Evolutionary conservation across 2,329 filamentous ascomycete species (phyloP).

Genomic region (Ceratocystis diversiconidia): DNA sequence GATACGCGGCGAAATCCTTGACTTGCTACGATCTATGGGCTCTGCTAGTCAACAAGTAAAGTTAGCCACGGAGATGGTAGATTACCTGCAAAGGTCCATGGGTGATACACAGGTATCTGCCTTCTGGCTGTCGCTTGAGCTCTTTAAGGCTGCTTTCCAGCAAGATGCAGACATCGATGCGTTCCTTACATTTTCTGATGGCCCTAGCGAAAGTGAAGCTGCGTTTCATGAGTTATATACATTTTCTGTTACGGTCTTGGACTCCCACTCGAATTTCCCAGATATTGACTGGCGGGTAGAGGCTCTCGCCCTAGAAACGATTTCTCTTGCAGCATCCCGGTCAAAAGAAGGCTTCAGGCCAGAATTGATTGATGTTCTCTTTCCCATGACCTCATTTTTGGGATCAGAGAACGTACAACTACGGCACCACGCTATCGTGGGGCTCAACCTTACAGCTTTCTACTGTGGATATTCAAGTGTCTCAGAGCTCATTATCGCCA

Average conservation of each 20-base stretch:
- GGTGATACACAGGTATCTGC: conserved; percentile 50
- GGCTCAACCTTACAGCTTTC: conserved; percentile 63
- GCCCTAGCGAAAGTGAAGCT: conserved; percentile 30
- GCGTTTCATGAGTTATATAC: conserved; percentile 53
- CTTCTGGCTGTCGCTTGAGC: conserved; percentile 67
- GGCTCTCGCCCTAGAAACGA: conserved; percentile 66
- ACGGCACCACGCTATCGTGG: conserved; percentile 67
- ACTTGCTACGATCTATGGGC: conserved; percentile 43
- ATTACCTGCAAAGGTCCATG: conserved; percentile 40
- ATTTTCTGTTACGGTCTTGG: conserved; percentile 49
- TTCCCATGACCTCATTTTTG: conserved; percentile 78
- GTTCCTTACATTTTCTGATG: conserved; percentile 41
- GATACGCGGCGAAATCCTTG: conserved; percentile 42
- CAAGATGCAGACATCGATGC: conserved; percentile 45
- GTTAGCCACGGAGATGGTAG: conserved; percentile 52
- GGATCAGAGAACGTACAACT: conserved; percentile 55
- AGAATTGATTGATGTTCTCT: conserved; percentile 82
- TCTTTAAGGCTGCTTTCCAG: conserved; percentile 45
- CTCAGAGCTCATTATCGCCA: conserved; percentile 68
- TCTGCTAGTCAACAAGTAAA: conserved; percentile 43
- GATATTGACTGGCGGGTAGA: conserved; percentile 55
- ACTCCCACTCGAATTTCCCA: conserved; percentile 36
- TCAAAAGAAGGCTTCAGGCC: conserved; percentile 56
- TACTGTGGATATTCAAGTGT: conserved; percentile 63
- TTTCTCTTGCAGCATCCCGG: conserved; percentile 59